phyloP scores from a whole-genome alignment of 2,329 filamentous ascomycete species.

The Aspergillus floridensis region DNA sequence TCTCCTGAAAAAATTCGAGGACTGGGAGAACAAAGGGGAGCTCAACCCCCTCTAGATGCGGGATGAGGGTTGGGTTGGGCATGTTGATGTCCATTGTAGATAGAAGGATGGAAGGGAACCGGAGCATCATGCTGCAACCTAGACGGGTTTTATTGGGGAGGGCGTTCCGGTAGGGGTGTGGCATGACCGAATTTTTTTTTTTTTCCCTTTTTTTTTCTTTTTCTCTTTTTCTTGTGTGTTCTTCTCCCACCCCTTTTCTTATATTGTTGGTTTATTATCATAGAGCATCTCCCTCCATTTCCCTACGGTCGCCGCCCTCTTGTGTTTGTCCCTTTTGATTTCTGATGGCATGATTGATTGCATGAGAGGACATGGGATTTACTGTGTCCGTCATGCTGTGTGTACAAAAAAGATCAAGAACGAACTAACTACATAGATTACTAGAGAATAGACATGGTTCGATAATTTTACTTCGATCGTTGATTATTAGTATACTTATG shows the following conservation, averaged over 20 bases:
- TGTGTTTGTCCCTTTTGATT: background rate
- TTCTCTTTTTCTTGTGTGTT: conserved; percentile 9
- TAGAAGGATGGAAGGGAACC: conserved; percentile 11
- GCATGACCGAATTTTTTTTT: conserved; percentile 13
- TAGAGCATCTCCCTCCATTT: conserved; percentile 6
- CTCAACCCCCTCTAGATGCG: conserved; percentile 17
- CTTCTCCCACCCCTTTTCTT: conserved; percentile 4
- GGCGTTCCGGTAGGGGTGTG: conserved; percentile 16
- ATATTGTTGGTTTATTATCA: conserved; percentile 11
- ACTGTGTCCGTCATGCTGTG: conserved; percentile 1
- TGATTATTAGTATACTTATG: background rate
- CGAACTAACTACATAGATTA: conserved; percentile 5
- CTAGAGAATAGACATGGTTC: background rate
- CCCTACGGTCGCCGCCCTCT: background rate
- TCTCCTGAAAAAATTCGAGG: conserved; percentile 72
- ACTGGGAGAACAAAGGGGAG: conserved; percentile 37
- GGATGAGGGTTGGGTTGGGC: background rate
- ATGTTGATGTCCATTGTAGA: background rate
- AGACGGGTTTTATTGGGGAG: conserved; percentile 24
- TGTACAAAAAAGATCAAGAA: conserved; percentile 9
- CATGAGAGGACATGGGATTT: background rate
- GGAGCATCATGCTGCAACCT: conserved; percentile 11
- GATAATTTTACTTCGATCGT: background rate
- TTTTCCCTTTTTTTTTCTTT: conserved; percentile 10
- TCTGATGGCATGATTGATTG: conserved; percentile 8